Percentiles rank a stretch among this genome's conserved stretches.
Conservation (phyloP, 2,329 filamentous ascomycete species). For the Fusarium newnesense region DNA sequence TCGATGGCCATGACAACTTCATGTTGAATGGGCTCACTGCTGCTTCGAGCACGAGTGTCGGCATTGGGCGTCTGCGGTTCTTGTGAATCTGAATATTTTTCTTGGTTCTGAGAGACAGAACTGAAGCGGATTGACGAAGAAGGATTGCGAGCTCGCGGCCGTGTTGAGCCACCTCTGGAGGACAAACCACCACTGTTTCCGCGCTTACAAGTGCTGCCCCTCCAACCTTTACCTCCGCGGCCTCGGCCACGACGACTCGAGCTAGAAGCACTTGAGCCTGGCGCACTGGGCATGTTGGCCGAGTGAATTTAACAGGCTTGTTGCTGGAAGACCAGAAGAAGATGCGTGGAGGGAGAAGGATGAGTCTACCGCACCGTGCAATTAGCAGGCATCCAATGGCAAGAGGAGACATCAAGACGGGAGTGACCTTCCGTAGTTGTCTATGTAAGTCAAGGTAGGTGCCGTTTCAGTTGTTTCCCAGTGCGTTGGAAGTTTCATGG, state of each 20-base stretch:
- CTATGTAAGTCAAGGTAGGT: background rate
- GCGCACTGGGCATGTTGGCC: conserved; percentile 22
- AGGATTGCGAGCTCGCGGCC: background rate
- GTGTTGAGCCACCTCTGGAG: conserved; percentile 5
- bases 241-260: conserved; percentile 17
- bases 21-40: conserved; percentile 26
- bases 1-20: conserved; percentile 86
- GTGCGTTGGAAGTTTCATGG: background rate
- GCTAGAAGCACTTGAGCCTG: conserved; percentile 8
- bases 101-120: background rate
- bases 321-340: background rate
- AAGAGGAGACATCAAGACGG: background rate
- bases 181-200: conserved; percentile 11
- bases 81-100: background rate
- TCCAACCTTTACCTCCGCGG: conserved; percentile 4
- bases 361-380: background rate
- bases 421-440: background rate
- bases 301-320: background rate
- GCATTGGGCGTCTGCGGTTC: background rate
- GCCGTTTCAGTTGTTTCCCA: background rate
- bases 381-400: background rate
- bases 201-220: background rate
- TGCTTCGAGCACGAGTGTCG: conserved; percentile 7
- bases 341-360: background rate
- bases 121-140: background rate